Percentiles rank a stretch among this genome's conserved stretches.
These are phyloP conservation scores for Pyrus betulifolia DNA, from an alignment of 306 rosid species.

Conservation along the genomic window DNA sequence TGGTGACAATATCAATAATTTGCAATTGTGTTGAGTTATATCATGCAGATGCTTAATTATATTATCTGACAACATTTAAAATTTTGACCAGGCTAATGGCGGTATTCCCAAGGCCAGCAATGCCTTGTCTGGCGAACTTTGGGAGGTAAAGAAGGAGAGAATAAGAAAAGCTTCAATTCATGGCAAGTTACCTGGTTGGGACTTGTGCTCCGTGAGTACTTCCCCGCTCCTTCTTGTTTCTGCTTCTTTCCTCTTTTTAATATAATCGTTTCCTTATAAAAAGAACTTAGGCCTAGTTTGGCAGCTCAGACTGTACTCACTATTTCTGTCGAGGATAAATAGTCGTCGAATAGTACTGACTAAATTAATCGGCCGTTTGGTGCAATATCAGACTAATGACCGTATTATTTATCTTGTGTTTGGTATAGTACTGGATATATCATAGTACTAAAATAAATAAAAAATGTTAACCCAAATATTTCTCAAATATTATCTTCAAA, in stretches of 20 bases:
- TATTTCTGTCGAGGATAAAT: too few species aligned
- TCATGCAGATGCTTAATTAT: constrained; percentile 3
- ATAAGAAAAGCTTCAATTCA: constrained; percentile 65
- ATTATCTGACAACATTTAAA: constrained; percentile 11
- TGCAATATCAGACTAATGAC: too few species aligned
- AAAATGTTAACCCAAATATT: too few species aligned
- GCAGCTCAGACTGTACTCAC: too few species aligned
- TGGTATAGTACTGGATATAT: too few species aligned
- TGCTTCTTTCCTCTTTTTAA: not conserved
- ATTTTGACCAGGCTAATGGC: constrained; percentile 58
- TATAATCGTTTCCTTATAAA: not conserved
- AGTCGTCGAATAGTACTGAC: too few species aligned
- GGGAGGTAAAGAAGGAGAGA: constrained; percentile 90
- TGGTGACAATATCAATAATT: constrained; percentile 30
- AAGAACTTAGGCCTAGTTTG: too few species aligned
- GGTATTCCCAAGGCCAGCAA: constrained; percentile 80
- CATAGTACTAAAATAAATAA: too few species aligned
- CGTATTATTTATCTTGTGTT: too few species aligned
- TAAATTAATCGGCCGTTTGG: too few species aligned
- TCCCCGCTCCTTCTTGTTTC: not conserved
- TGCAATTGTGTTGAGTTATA: constrained; percentile 9
- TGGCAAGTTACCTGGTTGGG: constrained; percentile 86
- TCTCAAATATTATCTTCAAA: too few species aligned
- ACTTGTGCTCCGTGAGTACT: constrained; percentile 80
- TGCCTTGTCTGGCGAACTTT: constrained; percentile 90